Conservation (phyloP, 2,329 filamentous ascomycete species). For the Cryphonectria japonica region DNA sequence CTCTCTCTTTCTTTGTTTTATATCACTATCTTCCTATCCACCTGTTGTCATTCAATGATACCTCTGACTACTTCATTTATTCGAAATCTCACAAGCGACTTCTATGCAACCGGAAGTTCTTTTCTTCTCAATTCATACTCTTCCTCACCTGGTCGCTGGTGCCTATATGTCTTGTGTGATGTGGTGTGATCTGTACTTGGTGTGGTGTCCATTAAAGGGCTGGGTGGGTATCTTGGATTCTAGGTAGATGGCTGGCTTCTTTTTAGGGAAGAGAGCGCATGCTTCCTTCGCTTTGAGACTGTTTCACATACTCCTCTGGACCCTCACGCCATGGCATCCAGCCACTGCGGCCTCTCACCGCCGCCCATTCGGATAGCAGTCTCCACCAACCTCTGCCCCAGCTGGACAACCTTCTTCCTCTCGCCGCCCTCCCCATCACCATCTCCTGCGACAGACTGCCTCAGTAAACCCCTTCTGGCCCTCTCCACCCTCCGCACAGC, state of each 20-base stretch:
- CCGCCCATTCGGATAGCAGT: slow-evolving; percentile 19
- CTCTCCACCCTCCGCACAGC: slow-evolving; percentile 54
- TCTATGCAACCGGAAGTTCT: background rate
- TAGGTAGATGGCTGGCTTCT: background rate
- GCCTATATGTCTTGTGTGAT: background rate
- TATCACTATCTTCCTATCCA: background rate
- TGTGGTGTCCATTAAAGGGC: background rate
- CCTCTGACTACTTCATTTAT: slow-evolving; percentile 23
- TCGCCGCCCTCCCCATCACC: no score
- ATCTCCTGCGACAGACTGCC: slow-evolving; percentile 17
- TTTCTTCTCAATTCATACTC: background rate
- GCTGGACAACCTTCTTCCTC: background rate
- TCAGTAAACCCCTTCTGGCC: slow-evolving; percentile 47
- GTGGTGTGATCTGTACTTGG: background rate
- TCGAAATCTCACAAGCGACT: slow-evolving; percentile 10
- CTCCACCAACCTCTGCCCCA: slow-evolving; percentile 22
- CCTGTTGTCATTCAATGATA: slow-evolving; percentile 20
- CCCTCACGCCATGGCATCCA: slow-evolving; percentile 13
- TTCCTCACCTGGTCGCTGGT: background rate
- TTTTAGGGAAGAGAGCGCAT: background rate
- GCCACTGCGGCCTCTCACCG: slow-evolving; percentile 20
- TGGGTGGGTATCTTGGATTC: background rate
- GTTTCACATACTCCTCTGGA: background rate
- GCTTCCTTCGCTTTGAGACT: background rate
- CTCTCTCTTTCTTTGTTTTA: background rate